Evolutionary conservation across 257 asterid genomes (phyloP).

Genomic region (Voacanga thouarsii): DNA sequence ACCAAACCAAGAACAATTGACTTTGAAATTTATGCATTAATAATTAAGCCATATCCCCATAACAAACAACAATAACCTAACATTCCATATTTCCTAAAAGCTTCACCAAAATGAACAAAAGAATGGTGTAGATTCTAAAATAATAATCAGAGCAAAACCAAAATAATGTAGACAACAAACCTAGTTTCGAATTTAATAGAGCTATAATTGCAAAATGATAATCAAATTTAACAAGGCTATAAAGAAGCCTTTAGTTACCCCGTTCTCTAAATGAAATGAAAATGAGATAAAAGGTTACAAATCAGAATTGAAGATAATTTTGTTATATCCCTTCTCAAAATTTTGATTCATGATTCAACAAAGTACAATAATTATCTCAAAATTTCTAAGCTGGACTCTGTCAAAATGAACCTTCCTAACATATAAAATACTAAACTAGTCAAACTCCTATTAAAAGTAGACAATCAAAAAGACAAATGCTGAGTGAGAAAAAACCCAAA

Average conservation of each 20-base stretch:
- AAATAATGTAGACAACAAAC: neutral
- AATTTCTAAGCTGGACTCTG: neutral
- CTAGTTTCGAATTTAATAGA: neutral
- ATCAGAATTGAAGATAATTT: neutral
- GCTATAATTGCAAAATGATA: neutral
- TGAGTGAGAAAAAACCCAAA: too few relatives aligned
- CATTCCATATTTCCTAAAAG: neutral
- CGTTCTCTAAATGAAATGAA: neutral
- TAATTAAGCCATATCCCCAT: neutral
- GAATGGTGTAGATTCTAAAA: neutral
- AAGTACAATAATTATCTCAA: neutral
- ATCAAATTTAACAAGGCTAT: neutral
- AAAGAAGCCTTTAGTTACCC: neutral
- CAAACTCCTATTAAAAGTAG: too few relatives aligned
- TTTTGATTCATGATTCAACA: neutral
- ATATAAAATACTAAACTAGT: too few relatives aligned
- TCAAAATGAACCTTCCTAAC: neutral
- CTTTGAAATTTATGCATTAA: neutral
- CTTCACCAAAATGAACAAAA: slow-evolving; percentile 1
- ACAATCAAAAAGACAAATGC: too few relatives aligned
- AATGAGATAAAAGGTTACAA: neutral
- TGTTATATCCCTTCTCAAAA: too few relatives aligned
- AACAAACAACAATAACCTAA: slow-evolving; percentile 4
- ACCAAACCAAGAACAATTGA: neutral
- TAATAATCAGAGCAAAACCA: neutral